Percentiles rank a stretch among this genome's conserved stretches.
phyloP scores from a whole-genome alignment of 2,329 filamentous ascomycete genomes.

The Penicillium sp. region DNA sequence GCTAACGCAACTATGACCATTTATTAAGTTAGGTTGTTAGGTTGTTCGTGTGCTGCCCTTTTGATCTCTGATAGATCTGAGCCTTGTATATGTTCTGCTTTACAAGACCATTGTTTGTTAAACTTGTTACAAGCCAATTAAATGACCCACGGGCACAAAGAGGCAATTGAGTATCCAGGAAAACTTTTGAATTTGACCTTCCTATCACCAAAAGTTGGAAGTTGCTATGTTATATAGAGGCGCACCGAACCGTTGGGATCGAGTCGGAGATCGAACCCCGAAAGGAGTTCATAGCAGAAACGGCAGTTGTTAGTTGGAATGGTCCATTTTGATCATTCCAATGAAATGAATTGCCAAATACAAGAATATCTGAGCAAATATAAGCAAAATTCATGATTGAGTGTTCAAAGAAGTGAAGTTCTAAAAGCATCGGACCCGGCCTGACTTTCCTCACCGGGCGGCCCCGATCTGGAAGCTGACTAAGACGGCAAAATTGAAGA shows the following conservation, averaged over 20 bases:
- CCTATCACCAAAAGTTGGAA: background rate
- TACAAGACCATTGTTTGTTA: background rate
- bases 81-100: background rate
- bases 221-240: background rate
- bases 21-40: background rate
- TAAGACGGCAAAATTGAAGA: slow-evolving; percentile 35
- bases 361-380: background rate
- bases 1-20: background rate
- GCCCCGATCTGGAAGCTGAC: slow-evolving; percentile 29
- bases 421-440: slow-evolving; percentile 1
- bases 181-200: background rate
- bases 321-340: background rate
- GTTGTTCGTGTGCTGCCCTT: background rate
- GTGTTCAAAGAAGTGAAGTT: background rate
- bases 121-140: no score
- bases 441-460: slow-evolving; percentile 30
- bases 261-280: background rate
- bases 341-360: background rate
- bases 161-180: background rate
- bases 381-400: background rate
- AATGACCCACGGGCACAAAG: background rate
- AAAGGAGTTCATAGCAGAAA: background rate
- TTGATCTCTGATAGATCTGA: background rate
- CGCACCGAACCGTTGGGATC: background rate
- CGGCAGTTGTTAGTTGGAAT: background rate